Evolutionary conservation across 2,329 filamentous ascomycete species (phyloP).

Genomic region (Sarocladium strictum): DNA sequence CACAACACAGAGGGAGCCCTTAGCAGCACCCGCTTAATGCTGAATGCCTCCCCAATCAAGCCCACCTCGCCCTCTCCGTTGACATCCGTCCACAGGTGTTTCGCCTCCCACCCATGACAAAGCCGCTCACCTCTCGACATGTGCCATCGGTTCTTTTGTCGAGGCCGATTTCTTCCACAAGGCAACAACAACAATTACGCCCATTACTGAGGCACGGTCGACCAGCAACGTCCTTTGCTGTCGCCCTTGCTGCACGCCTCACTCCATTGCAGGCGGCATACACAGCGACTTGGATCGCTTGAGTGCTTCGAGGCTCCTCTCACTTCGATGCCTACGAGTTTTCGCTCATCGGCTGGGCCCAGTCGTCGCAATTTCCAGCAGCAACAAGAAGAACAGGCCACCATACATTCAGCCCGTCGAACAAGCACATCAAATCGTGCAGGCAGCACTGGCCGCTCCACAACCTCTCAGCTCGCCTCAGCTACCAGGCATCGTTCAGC

Average conservation of each 20-base stretch:
- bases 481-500: not conserved
- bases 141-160: not conserved
- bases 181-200: not conserved
- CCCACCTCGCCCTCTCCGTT: not conserved
- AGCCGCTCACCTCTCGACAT: not conserved
- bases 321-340: slow-evolving; percentile 5
- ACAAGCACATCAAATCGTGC: not conserved
- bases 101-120: slow-evolving; percentile 2
- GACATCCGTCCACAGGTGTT: not conserved
- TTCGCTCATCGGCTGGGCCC: not conserved
- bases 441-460: not conserved
- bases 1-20: not conserved
- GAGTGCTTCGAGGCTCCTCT: not conserved
- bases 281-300: not conserved
- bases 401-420: not conserved
- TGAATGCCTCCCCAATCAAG: not conserved
- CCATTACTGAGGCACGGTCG: not conserved
- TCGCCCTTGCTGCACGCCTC: not conserved
- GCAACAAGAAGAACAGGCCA: not conserved
- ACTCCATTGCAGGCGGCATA: not conserved
- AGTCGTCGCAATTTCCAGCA: not conserved
- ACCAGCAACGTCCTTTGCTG: not conserved
- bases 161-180: not conserved
- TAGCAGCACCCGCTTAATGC: not conserved
- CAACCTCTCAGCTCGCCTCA: not conserved